Conservation (phyloP, 169 alveolate species). For the Toxoplasma gondii region DNA sequence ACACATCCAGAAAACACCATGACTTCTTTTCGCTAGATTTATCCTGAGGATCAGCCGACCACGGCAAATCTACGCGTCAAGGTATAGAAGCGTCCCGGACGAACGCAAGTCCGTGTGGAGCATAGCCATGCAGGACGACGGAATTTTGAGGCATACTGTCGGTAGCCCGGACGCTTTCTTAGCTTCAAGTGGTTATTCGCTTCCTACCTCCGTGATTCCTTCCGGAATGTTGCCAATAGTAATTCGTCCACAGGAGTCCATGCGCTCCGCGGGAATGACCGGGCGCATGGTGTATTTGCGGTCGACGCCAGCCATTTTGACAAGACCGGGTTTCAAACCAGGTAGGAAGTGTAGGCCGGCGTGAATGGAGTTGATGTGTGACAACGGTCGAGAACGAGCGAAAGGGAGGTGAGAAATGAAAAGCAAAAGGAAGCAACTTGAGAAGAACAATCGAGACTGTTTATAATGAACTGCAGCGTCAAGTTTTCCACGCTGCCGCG, state of each 20-base stretch:
- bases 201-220: conserved; percentile 68
- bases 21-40: no score
- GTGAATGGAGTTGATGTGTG: background rate
- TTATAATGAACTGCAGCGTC: no score
- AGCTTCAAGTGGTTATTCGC: background rate
- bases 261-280: conserved; percentile 54
- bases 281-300: conserved; percentile 67
- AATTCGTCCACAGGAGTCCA: conserved; percentile 52
- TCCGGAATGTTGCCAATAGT: conserved; percentile 63
- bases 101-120: no score
- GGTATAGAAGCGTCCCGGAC: no score
- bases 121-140: no score
- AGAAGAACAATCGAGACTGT: no score
- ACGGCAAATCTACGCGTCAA: no score
- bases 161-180: no score
- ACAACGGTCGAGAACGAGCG: background rate
- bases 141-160: no score
- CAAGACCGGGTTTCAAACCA: background rate
- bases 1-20: no score
- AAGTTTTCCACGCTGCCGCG: no score
- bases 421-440: background rate
- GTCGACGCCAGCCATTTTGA: background rate
- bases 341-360: background rate
- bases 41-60: no score
- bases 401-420: background rate